phyloP scores from a whole-genome alignment of 2,329 filamentous ascomycete species.

The Fusarium hainanense region DNA sequence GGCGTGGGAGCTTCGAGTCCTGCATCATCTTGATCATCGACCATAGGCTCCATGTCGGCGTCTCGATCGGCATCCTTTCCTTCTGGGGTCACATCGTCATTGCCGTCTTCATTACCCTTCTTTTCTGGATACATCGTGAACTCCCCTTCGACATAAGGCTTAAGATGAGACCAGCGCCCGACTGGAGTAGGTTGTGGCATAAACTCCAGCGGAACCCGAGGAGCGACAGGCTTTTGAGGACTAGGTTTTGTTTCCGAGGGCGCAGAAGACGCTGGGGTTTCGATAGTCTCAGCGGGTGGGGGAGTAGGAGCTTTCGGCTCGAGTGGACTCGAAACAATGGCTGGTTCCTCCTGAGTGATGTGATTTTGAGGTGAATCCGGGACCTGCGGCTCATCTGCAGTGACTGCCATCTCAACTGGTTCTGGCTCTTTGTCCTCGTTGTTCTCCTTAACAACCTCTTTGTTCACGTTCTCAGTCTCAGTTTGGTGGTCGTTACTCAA shows the following conservation, averaged over 20 bases:
- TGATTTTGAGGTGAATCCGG: conserved; percentile 26
- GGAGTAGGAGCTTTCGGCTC: conserved; percentile 37
- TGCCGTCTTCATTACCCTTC: conserved; percentile 49
- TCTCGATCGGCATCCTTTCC: conserved; percentile 48
- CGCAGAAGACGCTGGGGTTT: conserved; percentile 32
- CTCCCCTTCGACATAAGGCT: conserved; percentile 55
- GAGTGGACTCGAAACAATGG: conserved; percentile 27
- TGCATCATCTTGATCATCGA: conserved; percentile 50
- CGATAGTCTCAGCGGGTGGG: conserved; percentile 30
- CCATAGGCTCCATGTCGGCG: conserved; percentile 48
- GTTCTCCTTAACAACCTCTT: conserved; percentile 15
- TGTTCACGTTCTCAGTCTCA: conserved; percentile 12
- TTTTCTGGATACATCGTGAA: conserved; percentile 55
- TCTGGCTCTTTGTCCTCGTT: conserved; percentile 4
- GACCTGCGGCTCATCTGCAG: conserved; percentile 6
- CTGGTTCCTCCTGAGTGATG: conserved; percentile 23
- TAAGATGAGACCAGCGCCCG: conserved; percentile 54
- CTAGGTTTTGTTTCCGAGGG: conserved; percentile 39
- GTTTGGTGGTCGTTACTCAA: conserved; percentile 3
- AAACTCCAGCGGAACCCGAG: conserved; percentile 20
- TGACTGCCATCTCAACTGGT: background rate
- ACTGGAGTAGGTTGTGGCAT: conserved; percentile 47
- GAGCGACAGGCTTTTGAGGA: conserved; percentile 31
- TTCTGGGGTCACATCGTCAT: conserved; percentile 49
- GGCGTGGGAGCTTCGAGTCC: conserved; percentile 51